Percentiles rank a stretch among this genome's conserved stretches.
Conservation (phyloP, 805 yeast genomes). For the Candida boidinii region DNA sequence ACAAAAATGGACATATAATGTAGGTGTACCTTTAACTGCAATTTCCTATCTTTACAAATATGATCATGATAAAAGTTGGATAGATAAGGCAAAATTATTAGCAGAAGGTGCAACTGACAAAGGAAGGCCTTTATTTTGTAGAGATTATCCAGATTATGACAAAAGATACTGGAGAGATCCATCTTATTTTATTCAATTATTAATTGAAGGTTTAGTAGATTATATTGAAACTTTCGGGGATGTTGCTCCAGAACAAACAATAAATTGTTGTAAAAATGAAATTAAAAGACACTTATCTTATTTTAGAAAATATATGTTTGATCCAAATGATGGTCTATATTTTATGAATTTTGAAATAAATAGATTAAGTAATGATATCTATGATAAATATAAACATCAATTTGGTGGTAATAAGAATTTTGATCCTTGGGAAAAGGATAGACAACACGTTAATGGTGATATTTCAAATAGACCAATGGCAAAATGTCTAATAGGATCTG, state of each 20-base stretch:
- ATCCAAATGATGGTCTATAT: conserved; percentile 52
- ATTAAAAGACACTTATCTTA: conserved; percentile 45
- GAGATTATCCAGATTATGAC: conserved; percentile 44
- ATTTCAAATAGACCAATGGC: conserved; percentile 24
- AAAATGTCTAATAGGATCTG: conserved; percentile 47
- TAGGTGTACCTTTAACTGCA: conserved; percentile 57
- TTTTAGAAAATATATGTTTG: conserved; percentile 49
- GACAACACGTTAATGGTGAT: conserved; percentile 37
- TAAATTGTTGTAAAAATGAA: conserved; percentile 28
- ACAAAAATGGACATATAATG: conserved; percentile 59
- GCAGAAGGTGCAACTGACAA: conserved; percentile 55
- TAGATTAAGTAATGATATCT: conserved; percentile 38
- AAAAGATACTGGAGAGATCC: conserved; percentile 59
- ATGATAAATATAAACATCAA: conserved; percentile 39
- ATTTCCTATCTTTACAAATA: conserved; percentile 39
- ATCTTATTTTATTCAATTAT: conserved; percentile 55
- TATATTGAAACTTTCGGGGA: conserved; percentile 43
- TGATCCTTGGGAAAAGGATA: conserved; percentile 45
- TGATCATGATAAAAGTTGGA: conserved; percentile 45
- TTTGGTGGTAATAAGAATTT: conserved; percentile 48
- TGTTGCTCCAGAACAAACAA: conserved; percentile 26
- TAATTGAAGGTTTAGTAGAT: conserved; percentile 63
- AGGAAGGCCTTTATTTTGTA: conserved; percentile 47
- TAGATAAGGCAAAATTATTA: conserved; percentile 33
- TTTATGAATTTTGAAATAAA: conserved; percentile 52